Conservation (phyloP, 1,139 yeast genomes). For the Yamadazyma dushanensis region DNA sequence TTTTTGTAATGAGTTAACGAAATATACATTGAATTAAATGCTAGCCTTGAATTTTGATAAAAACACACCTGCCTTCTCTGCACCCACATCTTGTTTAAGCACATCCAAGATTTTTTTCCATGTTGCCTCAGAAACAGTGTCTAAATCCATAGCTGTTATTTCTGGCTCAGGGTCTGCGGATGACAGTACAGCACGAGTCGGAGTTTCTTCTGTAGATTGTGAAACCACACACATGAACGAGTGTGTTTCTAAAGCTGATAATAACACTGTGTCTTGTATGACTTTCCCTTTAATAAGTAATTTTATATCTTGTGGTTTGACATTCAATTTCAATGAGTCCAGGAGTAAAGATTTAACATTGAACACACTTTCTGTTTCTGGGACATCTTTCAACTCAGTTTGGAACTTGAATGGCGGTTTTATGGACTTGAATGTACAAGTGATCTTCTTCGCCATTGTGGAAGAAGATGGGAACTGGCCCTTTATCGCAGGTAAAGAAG, state of each 20-base stretch:
- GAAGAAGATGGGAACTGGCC: constrained; percentile 28
- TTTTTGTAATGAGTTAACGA: not conserved
- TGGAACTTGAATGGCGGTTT: constrained; percentile 46
- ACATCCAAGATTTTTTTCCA: constrained; percentile 34
- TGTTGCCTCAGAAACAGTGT: constrained; percentile 22
- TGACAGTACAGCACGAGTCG: no score
- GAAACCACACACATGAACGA: constrained; percentile 42
- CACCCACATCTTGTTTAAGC: constrained; percentile 30
- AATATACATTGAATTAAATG: constrained; percentile 2
- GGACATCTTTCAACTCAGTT: constrained; percentile 23
- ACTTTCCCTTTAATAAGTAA: constrained; percentile 47
- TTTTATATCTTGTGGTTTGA: constrained; percentile 34
- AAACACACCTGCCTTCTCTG: constrained; percentile 23
- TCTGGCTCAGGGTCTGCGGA: constrained; percentile 14
- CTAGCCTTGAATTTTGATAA: constrained; percentile 36
- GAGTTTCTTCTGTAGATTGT: constrained; percentile 18
- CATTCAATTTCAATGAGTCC: constrained; percentile 21
- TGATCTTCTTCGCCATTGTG: constrained; percentile 9
- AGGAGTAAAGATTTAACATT: constrained; percentile 34
- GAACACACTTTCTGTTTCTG: constrained; percentile 31
- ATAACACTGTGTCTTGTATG: constrained; percentile 35
- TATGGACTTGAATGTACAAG: constrained; percentile 39
- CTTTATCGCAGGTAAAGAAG: constrained; percentile 36
- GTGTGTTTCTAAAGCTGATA: constrained; percentile 24
- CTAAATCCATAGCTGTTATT: constrained; percentile 17